Base-by-base conservation (phyloP, 257 asterid species). In the Solanum chilense region DNA sequence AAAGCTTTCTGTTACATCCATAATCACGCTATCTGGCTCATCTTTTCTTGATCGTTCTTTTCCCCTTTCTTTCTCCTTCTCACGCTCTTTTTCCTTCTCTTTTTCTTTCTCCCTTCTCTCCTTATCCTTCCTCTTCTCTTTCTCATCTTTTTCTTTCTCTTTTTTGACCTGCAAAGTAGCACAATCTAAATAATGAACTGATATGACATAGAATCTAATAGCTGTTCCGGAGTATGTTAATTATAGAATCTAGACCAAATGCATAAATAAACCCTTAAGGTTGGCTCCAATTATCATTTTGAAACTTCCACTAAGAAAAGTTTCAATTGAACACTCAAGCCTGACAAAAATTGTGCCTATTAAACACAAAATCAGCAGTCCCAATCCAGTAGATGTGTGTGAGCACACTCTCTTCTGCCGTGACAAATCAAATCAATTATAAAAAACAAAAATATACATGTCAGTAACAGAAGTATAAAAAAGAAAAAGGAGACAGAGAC, bases 111-210 rank as follows among this genome's bases (percentile, higher is more conserved):
- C 92, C 86, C 87, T 86, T 85, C 91, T 90, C 74, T 93, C 95
- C 88, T 91, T 92, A 20, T 93, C 97, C 85, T 92, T 94, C 89
- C 88, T 93, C 92, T 92, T 94, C 68, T 94, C 98, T 86, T 94
- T 94, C 89, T 96, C 98, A 90, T 96, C 98, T 87, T 95, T 91
- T 64, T 97, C 99, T 90, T 41, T 94, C 88, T 95, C 99, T 88
- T 94, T 97, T 93, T 94, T 97, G 82, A 92, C 95, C 99, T 97
- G 92, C 86, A 75, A 89, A 70, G 87, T 70, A 77, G 60, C 58
- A 64, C 44, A 87, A 83, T 33, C 66, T 74, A 74, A 82, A 82
- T 68, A 45, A 29, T 47, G 66, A 80, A 47, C 29, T 29, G 42
- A 27, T 47, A 44, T 78, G 21, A 81, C 42, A 81, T 29, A 49